Percentiles rank a stretch among this genome's conserved stretches.
Conservation (phyloP, 257 asterid species). For the Salvia rosmarinus region DNA sequence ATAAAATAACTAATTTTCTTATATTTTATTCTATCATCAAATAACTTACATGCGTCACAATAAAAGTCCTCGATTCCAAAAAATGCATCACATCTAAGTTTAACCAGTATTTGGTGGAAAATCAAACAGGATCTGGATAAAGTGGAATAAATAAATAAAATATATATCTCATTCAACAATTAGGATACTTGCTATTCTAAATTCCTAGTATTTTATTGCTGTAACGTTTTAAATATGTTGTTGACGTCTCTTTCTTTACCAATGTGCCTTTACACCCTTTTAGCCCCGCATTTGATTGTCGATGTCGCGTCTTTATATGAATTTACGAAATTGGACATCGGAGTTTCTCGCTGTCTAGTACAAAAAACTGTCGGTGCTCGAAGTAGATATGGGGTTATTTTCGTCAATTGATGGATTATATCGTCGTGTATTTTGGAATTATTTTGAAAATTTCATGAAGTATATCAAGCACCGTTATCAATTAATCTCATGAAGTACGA, state of each 20-base stretch:
- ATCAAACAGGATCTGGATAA: not conserved
- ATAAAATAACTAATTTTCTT: too few relatives aligned
- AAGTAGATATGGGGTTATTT: not conserved
- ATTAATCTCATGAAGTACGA: too few relatives aligned
- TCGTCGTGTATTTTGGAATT: too few relatives aligned
- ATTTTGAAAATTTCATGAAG: too few relatives aligned
- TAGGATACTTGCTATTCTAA: not conserved
- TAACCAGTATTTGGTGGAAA: not conserved
- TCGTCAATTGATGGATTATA: not conserved
- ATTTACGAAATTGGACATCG: conserved; percentile 26
- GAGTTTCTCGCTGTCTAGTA: not conserved
- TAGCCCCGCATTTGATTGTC: not conserved
- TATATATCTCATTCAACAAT: not conserved
- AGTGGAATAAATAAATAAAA: not conserved
- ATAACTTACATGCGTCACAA: too few relatives aligned
- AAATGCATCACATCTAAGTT: not conserved
- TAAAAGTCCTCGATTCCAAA: too few relatives aligned
- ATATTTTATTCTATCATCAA: too few relatives aligned
- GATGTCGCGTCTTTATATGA: not conserved
- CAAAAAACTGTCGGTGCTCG: conserved; percentile 31
- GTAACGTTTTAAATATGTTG: not conserved
- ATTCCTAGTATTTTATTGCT: not conserved
- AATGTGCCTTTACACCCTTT: not conserved
- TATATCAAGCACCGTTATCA: too few relatives aligned
- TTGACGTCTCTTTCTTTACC: conserved; percentile 1